Base-by-base conservation (phyloP, 2,329 filamentous ascomycete genomes). In the Simplicillium sp. region DNA sequence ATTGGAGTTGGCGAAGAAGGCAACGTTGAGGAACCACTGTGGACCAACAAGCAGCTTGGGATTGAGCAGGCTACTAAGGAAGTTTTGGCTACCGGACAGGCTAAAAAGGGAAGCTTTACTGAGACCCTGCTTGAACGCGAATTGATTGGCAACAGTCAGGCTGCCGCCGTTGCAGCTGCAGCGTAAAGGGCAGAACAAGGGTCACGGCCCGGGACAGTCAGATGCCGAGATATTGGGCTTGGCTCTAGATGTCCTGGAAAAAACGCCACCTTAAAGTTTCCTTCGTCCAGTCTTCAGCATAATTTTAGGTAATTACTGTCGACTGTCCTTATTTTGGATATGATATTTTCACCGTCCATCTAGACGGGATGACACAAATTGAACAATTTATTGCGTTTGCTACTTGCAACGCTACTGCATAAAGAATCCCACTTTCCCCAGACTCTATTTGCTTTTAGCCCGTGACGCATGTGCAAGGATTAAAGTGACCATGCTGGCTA, bases 1-100 rank as follows among this genome's bases (percentile, higher is more conserved):
- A 86, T 97, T 44, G 92, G 90, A 40, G 92, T 98, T 8, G 92
- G 92, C 16, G 82, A 87, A 48, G 66, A 82, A 43, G 73, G 71
- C 37, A 73, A 72, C 41, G 66, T 66, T 2, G 73, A 76, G 33
- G 65, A 77, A 57, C 82, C 89, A n/a, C 80, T 98, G 33, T 98
- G 92, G 92, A 92, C 86, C 2, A 81, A 96, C 54, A 71, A 75
- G 53, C 92, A 98, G 71, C 77, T 98, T 42, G 86, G 83, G 33
- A 73, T 95, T 37, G 75, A 79, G 44, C 71, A 85, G 54, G 68
- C 77, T 12, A 68, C 78, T 38, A 68, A 75, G 56, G 76, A 82
- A 57, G 74, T 87, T 53, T 66, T 68, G 54, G 68, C 67, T 29
- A 64, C 60, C 14, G 62, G 60, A 16, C 51, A 54, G 17, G 53